Evolutionary conservation across 768 basidiomycete species (phyloP).

Genomic region (Inosperma sp.): DNA sequence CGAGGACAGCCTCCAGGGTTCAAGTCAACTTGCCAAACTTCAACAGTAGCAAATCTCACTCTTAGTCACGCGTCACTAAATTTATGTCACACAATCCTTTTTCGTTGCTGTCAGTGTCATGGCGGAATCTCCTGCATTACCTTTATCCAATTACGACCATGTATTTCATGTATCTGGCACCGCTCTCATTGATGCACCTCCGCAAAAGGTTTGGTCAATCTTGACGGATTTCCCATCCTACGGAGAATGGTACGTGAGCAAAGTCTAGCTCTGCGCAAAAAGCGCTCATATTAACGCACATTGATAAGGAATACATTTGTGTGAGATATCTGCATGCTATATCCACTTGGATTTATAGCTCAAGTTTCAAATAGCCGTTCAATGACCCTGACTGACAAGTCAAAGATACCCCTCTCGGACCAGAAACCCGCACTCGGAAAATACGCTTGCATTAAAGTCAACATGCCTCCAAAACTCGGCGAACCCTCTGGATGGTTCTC

Average conservation of each 20-base stretch:
- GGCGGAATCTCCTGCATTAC: not conserved
- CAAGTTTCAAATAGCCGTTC: constrained; percentile 37
- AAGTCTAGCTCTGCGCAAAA: not conserved
- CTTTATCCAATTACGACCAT: constrained; percentile 21
- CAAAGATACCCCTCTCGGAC: constrained; percentile 38
- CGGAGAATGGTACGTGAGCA: constrained; percentile 47
- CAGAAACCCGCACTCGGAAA: constrained; percentile 48
- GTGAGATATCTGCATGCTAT: constrained; percentile 32
- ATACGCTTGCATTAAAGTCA: constrained; percentile 47
- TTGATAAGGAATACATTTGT: constrained; percentile 59
- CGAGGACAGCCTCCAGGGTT: too few species aligned
- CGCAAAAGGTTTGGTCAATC: constrained; percentile 56
- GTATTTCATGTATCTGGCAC: constrained; percentile 48
- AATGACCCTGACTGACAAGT: constrained; percentile 40
- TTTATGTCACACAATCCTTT: too few species aligned
- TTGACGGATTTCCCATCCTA: constrained; percentile 60
- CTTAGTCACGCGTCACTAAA: too few species aligned
- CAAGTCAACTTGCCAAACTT: too few species aligned
- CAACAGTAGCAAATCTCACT: too few species aligned
- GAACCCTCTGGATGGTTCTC: constrained; percentile 33
- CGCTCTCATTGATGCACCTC: constrained; percentile 54
- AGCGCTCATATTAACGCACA: constrained; percentile 2
- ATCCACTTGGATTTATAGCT: constrained; percentile 1
- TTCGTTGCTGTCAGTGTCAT: not conserved
- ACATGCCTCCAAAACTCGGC: constrained; percentile 58